A percentile compares a stretch with the other conserved stretches of the same genome.
Evolutionary conservation across 2,329 filamentous ascomycete species (phyloP).

Genomic region (Aspergillus sergii): DNA sequence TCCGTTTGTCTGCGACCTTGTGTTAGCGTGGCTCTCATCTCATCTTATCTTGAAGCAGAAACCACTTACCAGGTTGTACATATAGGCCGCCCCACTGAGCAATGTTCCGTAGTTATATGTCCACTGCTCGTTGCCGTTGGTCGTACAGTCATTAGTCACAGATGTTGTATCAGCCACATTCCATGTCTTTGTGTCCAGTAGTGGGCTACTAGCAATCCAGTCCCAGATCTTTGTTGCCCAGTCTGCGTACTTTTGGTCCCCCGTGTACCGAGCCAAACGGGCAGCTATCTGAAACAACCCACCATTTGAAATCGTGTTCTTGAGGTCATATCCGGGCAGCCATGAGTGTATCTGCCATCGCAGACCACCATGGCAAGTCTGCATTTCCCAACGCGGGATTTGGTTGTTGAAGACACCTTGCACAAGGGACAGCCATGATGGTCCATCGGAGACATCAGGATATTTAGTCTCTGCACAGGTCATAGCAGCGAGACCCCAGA

Average conservation of each 20-base stretch:
- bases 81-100: constrained; percentile 54
- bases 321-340: constrained; percentile 15
- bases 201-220: constrained; percentile 48
- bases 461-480: constrained; percentile 74
- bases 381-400: constrained; percentile 66
- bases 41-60: background rate
- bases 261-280: constrained; percentile 18
- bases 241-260: constrained; percentile 33
- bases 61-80: constrained; percentile 53
- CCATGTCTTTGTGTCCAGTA: constrained; percentile 47
- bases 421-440: constrained; percentile 72
- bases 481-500: constrained; percentile 79
- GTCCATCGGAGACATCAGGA: constrained; percentile 65
- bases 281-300: constrained; percentile 20
- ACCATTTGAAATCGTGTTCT: constrained; percentile 20
- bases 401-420: constrained; percentile 79
- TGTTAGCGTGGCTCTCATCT: background rate
- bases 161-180: constrained; percentile 57
- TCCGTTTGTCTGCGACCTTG: constrained; percentile 30
- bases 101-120: constrained; percentile 57
- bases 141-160: constrained; percentile 51
- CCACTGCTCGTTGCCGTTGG: constrained; percentile 54
- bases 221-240: constrained; percentile 69
- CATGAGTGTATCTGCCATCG: constrained; percentile 22
- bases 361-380: constrained; percentile 69